Base-by-base conservation (phyloP, 768 basidiomycete genomes). In the Tricholoma sp. region DNA sequence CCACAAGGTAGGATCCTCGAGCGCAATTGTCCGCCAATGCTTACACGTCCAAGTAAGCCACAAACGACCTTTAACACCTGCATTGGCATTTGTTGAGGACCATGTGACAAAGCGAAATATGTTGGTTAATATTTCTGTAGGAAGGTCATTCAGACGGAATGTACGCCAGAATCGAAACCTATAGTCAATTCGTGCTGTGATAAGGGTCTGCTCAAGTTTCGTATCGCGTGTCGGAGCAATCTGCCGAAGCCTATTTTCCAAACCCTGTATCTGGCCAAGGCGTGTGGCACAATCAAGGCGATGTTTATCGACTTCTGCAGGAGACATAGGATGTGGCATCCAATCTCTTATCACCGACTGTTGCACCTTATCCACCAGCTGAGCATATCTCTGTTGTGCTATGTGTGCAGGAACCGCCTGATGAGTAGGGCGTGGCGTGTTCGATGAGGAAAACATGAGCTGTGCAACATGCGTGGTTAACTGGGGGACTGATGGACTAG, bases 61-160 rank as follows among this genome's bases (percentile, higher is more conserved):
- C 33, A 83, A 64, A 50, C 85, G 83, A 55, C 58, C 64, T 8
- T 59, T 54, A 17, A 78, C 69, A 10, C 75, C 74, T 20, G 65
- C 59, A 5, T 59, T 54, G 13, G 76, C 72, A 42, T 72, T 62
- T 42, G 61, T 59, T 18, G 74, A 63, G n/a, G 80, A 77, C 85
- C 83, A 87, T 39, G 75, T 75, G 36, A 82, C 77, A 61, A 72
- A 73, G 57, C 81, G 85, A 61, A 90, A 80, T 60, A 91, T 85
- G 57, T 81, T 77, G 69, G 68, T 70, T 57, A 89, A 70, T 54
- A 90, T 82, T 65, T 91, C 89, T 31, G 74, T 66, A 2, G 88
- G 89, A 3, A 89, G 75, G 33, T 83, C 76, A 68, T 80, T 80
- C 58, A 89, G 70, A 44, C 79, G 79, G 66, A 88, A 87, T 33